A percentile compares a stretch with the other conserved stretches of the same genome.
Evolutionary conservation across 257 asterid genomes (phyloP).

Genomic region (Ligustrum vulgare): DNA sequence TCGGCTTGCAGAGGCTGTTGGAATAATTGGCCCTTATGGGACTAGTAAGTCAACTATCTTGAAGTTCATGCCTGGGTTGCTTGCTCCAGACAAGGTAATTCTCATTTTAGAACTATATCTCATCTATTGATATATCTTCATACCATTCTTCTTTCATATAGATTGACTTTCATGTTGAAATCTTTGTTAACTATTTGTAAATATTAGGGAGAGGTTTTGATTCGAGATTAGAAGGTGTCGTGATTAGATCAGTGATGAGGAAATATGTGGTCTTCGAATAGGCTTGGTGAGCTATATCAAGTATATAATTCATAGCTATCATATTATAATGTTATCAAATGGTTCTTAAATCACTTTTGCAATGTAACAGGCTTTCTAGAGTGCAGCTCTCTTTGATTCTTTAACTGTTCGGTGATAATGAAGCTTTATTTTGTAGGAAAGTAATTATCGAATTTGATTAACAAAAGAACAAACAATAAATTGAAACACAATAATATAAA

Average conservation of each 20-base stretch:
- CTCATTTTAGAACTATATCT: not conserved
- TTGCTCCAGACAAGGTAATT: slow-evolving; percentile 93
- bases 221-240: slow-evolving; percentile 53
- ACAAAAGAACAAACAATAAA: too few species aligned
- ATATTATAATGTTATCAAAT: slow-evolving; percentile 22
- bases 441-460: too few species aligned
- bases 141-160: not conserved
- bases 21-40: slow-evolving; percentile 99
- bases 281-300: slow-evolving; percentile 71
- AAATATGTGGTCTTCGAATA: slow-evolving; percentile 91
- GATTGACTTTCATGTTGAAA: too few species aligned
- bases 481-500: too few species aligned
- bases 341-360: slow-evolving; percentile 28
- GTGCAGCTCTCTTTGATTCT: slow-evolving; percentile 98
- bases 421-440: too few species aligned
- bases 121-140: slow-evolving; percentile 7
- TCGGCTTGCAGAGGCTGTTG: slow-evolving; percentile 98
- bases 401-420: too few species aligned
- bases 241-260: slow-evolving; percentile 94
- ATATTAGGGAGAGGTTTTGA: too few species aligned
- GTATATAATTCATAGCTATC: slow-evolving; percentile 8
- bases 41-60: slow-evolving; percentile 95
- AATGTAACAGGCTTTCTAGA: slow-evolving; percentile 82
- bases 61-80: slow-evolving; percentile 97
- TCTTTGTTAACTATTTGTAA: too few species aligned